Base-by-base conservation (phyloP, 2,329 filamentous ascomycete genomes). In the Emergomyces africanus region DNA sequence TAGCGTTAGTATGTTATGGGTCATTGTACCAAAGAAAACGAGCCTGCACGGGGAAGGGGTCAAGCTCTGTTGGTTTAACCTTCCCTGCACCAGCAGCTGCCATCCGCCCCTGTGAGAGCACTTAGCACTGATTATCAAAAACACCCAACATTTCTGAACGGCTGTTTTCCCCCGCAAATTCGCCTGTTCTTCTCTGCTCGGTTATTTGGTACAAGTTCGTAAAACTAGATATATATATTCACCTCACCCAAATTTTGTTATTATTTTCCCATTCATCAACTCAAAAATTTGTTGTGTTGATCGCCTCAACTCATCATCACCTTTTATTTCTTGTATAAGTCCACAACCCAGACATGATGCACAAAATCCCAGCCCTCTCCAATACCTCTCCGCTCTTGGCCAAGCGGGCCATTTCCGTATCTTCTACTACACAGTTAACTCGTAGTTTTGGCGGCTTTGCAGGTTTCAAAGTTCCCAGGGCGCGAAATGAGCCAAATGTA, bases 401-500 rank as follows among this genome's bases (percentile, higher is more conserved):
- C 10, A 37, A 37, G 50, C 50, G 39, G 20, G 33, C 33, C 33
- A 23, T 12, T 23, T n/a, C 50, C 33, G 25, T 37, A 12, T 2
- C 50, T 23, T 53, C 33, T 23, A 37, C n/a, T 10, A 2, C 33
- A n/a, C 50, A n/a, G 4, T 37, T 53, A 9, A 12, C 39, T 30
- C 53, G 53, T 33, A 33, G 55, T 41, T 57, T 57, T 25, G 55
- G 30, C n/a, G 20, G 42, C 15, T 49, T 57, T n/a, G 59, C 60
- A 23, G 57, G 42, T 20, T 61, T 61, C 56, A 57, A 39, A 18
- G 58, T 54, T 39, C 60, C 60, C n/a, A 60, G 46, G n/a, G 59
- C 57, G 9, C 12, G 30, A 18, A 61, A 61, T 30, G 60, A 61
- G 23, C 58, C 58, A 23, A 61, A 61, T 51, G 60, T 58, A 56